Evolutionary conservation across 2,329 filamentous ascomycete genomes (phyloP), one percentile per base, ranked within the genome.

Genomic region (Aureobasidium namibiae): DNA sequence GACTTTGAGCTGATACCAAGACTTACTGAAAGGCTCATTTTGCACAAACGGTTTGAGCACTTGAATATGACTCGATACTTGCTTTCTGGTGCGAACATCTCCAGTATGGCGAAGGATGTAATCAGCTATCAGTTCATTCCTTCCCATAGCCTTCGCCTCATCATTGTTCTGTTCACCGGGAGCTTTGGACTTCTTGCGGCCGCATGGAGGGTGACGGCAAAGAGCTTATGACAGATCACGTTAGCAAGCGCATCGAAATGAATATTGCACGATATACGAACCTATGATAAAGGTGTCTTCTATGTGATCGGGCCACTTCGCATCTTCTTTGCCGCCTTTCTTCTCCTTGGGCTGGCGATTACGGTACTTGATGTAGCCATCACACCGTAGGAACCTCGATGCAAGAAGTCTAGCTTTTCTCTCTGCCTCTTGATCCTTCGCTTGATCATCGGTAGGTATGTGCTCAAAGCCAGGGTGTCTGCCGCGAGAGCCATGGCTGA

Each of bases 61-160:
- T 68, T 86, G 83, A 26, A 85, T 77, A 66, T 86, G 83, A 65
- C 83, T 86, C 0, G 83, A 85, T 4, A 86, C 80, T 66, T 85
- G 81, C 68, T 86, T 86, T 53, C 83, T 75, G 16, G 69, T 72
- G 56, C 83, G 74, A 26, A 65, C 67, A 59, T 78, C 78, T 23
- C 82, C 81, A 7, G 82, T 85, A 60, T 76, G 72, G 59, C 77
- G 76, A 63, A 74, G 71, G 61, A 86, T 85, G 56, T 78, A 81
- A 64, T 82, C 76, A 23, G 82, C 77, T 61, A 86, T 83, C 46
- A 85, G 71, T 68, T 85, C 82, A 65, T 86, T 86, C 39, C 83
- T 78, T 26, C 83, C 83, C 63, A 79, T 78, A 18, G 76, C 77
- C 66, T 81, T 80, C 59, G 80, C 74, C 7, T 56, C 52, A n/a